A percentile compares a stretch with the other conserved stretches of the same genome.
These are phyloP conservation scores for Medicago ruthenica DNA, from an alignment of 306 rosid species.

Conservation along the genomic window DNA sequence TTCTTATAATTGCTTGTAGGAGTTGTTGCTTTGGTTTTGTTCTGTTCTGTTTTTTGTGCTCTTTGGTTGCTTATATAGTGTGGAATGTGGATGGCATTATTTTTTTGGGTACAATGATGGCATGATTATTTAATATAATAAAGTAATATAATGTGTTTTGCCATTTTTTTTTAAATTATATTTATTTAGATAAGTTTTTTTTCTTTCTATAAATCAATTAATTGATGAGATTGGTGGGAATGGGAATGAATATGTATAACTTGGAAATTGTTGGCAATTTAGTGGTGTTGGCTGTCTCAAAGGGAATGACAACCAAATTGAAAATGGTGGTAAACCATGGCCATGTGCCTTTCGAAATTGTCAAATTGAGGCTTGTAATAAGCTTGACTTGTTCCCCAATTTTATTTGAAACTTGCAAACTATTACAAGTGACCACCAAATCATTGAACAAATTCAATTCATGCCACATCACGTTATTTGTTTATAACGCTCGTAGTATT, in stretches of 20 bases:
- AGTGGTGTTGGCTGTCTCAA: conserved; percentile 51
- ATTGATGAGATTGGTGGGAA: conserved; percentile 23
- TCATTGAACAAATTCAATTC: conserved; percentile 29
- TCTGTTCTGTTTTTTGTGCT: conserved; percentile 6
- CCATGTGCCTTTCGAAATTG: conserved; percentile 35
- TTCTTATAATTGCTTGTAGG: background rate
- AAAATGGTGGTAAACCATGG: conserved; percentile 45
- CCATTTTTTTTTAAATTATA: background rate
- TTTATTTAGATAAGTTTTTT: background rate
- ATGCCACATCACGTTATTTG: conserved; percentile 36
- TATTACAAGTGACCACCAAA: conserved; percentile 6
- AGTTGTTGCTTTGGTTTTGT: conserved; percentile 23
- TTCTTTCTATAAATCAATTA: too few relatives aligned
- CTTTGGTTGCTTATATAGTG: conserved; percentile 39
- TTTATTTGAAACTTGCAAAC: conserved; percentile 23
- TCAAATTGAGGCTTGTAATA: conserved; percentile 23
- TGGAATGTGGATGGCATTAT: background rate
- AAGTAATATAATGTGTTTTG: background rate
- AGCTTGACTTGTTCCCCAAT: conserved; percentile 34
- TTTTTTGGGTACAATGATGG: background rate
- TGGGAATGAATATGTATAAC: background rate
- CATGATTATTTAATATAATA: conserved; percentile 9
- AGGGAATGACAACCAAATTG: conserved; percentile 51
- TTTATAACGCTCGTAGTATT: background rate
- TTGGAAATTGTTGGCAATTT: conserved; percentile 36